Evolutionary conservation across 495 filamentous ascomycete genomes (phyloP).

Genomic region (Rhypophila decipiens): DNA sequence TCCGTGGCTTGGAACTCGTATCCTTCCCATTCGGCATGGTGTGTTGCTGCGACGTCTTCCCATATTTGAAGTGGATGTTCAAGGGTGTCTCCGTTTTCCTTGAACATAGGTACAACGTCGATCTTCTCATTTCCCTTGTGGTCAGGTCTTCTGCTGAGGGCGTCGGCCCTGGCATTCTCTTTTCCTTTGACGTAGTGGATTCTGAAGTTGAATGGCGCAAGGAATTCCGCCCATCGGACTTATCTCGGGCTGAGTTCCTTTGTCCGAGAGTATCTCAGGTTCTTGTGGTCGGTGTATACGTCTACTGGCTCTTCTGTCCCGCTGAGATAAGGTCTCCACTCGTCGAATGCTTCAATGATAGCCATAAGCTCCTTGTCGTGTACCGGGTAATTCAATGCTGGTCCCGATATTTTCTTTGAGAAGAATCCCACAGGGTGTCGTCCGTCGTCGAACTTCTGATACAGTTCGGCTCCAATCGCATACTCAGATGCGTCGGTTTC

Average conservation of each 20-base stretch:
- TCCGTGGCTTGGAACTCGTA: no score
- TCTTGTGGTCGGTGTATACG: neutral
- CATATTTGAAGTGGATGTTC: no score
- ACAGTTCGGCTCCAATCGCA: neutral
- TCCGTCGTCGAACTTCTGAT: neutral
- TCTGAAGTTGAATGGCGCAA: neutral
- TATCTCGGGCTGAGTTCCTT: neutral
- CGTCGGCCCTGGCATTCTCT: fast-evolving
- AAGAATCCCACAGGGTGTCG: neutral
- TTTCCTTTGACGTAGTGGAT: neutral
- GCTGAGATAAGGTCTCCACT: neutral
- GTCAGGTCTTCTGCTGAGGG: neutral
- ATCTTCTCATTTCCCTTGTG: neutral
- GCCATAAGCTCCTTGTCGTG: neutral
- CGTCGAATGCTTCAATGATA: neutral
- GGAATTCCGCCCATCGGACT: neutral
- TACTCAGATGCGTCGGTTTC: neutral
- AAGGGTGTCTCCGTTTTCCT: no score
- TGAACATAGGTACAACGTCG: no score
- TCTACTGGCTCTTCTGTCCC: neutral
- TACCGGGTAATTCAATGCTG: neutral
- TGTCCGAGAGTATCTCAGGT: neutral
- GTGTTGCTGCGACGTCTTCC: no score
- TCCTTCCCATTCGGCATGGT: no score
- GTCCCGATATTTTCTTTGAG: neutral